phyloP scores from a whole-genome alignment of 306 rosid species.

The Castanea crenata region DNA sequence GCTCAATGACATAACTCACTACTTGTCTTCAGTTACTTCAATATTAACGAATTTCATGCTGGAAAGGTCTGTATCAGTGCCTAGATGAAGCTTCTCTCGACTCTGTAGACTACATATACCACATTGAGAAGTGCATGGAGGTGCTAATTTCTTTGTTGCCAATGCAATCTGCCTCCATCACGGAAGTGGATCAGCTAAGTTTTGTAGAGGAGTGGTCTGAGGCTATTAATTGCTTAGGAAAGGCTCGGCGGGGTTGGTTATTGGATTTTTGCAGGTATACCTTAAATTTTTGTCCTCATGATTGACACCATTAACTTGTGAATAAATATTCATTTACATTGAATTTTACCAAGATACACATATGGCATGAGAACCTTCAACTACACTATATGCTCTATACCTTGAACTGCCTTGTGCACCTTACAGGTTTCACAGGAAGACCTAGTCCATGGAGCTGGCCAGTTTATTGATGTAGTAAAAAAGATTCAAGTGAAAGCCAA shows the following conservation, averaged over 20 bases:
- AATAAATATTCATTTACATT: neutral
- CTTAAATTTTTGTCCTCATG: neutral
- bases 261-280: constrained; percentile 64
- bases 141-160: constrained; percentile 78
- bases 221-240: constrained; percentile 77
- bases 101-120: constrained; percentile 52
- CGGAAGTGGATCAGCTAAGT: constrained; percentile 24
- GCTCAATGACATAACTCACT: constrained; percentile 51
- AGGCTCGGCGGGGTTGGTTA: constrained; percentile 71
- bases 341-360: neutral
- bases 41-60: constrained; percentile 59
- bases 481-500: constrained; percentile 69
- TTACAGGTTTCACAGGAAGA: constrained; percentile 62
- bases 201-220: constrained; percentile 65
- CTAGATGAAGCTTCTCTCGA: constrained; percentile 68
- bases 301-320: neutral
- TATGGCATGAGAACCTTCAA: neutral
- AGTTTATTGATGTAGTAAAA: constrained; percentile 40
- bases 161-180: constrained; percentile 26
- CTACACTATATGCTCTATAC: neutral
- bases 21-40: constrained; percentile 52
- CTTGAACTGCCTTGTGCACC: constrained; percentile 15
- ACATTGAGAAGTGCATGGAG: constrained; percentile 74
- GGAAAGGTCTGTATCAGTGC: constrained; percentile 85
- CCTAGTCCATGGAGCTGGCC: constrained; percentile 40